Conservation (phyloP, 495 filamentous ascomycete genomes). For the Tuber brumale region DNA sequence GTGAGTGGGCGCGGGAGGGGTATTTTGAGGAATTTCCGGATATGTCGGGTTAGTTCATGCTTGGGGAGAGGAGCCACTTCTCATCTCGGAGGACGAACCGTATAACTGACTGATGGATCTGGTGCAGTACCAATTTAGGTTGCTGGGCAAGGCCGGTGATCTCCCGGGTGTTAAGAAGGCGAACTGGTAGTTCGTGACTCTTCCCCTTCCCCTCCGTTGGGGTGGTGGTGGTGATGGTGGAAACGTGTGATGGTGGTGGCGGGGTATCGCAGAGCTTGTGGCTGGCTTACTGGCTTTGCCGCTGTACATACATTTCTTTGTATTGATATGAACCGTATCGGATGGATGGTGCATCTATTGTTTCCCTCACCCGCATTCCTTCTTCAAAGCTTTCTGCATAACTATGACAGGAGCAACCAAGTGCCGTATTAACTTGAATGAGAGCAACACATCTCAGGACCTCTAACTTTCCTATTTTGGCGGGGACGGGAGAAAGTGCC, state of each 20-base stretch:
- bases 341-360: background rate
- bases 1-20: conserved; percentile 78
- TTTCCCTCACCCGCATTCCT: background rate
- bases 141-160: conserved; percentile 80
- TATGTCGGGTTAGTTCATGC: conserved; percentile 65
- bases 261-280: background rate
- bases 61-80: too few relatives aligned
- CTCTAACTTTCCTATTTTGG: too few relatives aligned
- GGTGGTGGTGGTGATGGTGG: background rate
- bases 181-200: conserved; percentile 62
- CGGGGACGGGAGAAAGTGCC: too few relatives aligned
- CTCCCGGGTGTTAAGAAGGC: conserved; percentile 93
- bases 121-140: conserved; percentile 77
- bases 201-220: too few relatives aligned
- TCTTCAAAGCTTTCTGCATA: background rate
- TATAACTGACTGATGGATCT: conserved; percentile 42
- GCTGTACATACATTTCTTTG: background rate
- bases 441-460: too few relatives aligned
- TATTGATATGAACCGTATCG: background rate
- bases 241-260: background rate
- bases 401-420: background rate
- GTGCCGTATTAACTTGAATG: too few relatives aligned
- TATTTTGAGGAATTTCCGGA: conserved; percentile 80
- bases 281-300: background rate
- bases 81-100: background rate